Evolutionary conservation across 305 asterid genomes (phyloP).

Genomic region (Salvia sclarea): DNA sequence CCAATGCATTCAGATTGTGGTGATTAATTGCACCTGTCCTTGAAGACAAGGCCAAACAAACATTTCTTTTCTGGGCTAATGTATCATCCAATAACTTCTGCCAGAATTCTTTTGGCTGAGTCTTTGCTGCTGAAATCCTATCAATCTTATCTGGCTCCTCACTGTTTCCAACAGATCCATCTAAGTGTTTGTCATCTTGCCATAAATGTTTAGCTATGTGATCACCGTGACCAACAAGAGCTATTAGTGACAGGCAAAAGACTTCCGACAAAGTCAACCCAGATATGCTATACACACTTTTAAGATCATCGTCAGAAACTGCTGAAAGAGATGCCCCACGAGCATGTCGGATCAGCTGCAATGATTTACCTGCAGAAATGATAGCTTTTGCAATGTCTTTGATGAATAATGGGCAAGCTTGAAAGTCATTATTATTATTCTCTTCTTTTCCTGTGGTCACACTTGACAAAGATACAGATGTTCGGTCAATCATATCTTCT

Average conservation of each 20-base stretch:
- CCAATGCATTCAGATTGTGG: conserved; percentile 34
- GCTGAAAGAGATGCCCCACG: conserved; percentile 52
- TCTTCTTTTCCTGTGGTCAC: conserved; percentile 50
- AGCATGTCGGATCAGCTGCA: conserved; percentile 86
- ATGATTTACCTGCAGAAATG: conserved; percentile 96
- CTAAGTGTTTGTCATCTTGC: conserved; percentile 50
- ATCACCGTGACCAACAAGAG: conserved; percentile 79
- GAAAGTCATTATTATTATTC: conserved; percentile 46
- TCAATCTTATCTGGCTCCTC: conserved; percentile 36
- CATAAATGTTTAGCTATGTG: conserved; percentile 65
- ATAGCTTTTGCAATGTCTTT: conserved; percentile 75
- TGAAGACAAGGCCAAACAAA: conserved; percentile 30
- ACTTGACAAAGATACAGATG: conserved; percentile 48
- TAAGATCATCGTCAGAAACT: conserved; percentile 40
- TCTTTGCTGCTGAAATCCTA: conserved; percentile 33
- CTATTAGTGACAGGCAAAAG: conserved; percentile 79
- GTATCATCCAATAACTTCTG: conserved; percentile 63
- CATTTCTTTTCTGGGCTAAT: conserved; percentile 48
- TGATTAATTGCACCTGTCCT: conserved; percentile 34
- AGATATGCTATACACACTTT: conserved; percentile 42
- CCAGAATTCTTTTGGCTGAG: conserved; percentile 60
- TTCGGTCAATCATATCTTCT: conserved; percentile 47
- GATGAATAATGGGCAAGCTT: conserved; percentile 78
- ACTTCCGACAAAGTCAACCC: conserved; percentile 88
- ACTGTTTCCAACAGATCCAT: conserved; percentile 37